A percentile compares a stretch with the other conserved stretches of the same genome.
Conservation (phyloP, 2,329 filamentous ascomycete genomes). For the Colletotrichum navitas region DNA sequence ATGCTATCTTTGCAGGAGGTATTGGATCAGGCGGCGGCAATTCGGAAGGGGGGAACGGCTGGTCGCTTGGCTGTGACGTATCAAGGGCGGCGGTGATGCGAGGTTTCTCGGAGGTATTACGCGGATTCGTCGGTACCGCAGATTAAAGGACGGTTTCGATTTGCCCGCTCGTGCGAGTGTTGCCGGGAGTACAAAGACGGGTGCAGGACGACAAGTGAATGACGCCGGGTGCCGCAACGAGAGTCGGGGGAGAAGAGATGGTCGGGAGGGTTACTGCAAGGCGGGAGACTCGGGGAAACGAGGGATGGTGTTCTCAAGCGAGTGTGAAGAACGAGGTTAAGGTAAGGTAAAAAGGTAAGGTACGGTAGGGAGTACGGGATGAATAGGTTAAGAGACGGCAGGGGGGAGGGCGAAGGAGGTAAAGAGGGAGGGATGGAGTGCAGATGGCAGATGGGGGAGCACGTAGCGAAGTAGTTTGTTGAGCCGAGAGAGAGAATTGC, state of each 20-base stretch:
- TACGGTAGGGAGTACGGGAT: slow-evolving; percentile 1
- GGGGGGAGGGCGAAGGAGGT: slow-evolving; percentile 17
- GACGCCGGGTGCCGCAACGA: slow-evolving; percentile 21
- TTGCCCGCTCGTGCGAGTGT: slow-evolving; percentile 2
- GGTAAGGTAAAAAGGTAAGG: slow-evolving; percentile 9
- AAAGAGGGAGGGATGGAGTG: not conserved
- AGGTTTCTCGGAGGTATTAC: slow-evolving; percentile 3
- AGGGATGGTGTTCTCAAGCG: slow-evolving; percentile 20
- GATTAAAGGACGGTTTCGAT: slow-evolving; percentile 6
- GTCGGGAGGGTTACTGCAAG: slow-evolving; percentile 9
- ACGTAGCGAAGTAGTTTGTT: slow-evolving; percentile 19
- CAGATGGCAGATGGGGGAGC: not conserved
- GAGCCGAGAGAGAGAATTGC: slow-evolving; percentile 39
- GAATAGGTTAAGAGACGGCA: slow-evolving; percentile 7
- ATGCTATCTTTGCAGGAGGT: slow-evolving; percentile 29
- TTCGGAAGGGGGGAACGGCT: not conserved
- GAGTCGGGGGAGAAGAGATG: slow-evolving; percentile 24
- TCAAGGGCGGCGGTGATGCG: not conserved
- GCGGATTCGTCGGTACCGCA: slow-evolving; percentile 2
- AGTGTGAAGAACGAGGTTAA: slow-evolving; percentile 16
- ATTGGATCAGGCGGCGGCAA: not conserved
- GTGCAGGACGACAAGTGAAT: not conserved
- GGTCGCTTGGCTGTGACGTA: slow-evolving; percentile 1
- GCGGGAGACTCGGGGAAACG: slow-evolving; percentile 11
- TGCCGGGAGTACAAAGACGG: slow-evolving; percentile 22